Base-by-base conservation (phyloP, 1,139 yeast genomes). In the Blastobotrys ciferrii region DNA sequence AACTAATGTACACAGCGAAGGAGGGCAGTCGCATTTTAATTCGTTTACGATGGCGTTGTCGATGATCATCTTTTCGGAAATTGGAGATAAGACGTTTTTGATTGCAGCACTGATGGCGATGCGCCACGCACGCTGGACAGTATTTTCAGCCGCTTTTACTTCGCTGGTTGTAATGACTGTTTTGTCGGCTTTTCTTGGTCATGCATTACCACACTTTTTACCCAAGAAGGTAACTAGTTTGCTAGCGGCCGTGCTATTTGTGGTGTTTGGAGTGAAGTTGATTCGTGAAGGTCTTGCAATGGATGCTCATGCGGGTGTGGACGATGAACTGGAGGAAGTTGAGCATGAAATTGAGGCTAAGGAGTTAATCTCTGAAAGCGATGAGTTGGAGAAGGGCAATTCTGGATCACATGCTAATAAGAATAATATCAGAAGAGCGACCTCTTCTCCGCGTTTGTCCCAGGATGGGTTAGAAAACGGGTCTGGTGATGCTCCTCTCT, bases 51-150 rank as follows among this genome's bases (percentile, higher is more conserved):
- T 70, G 58, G 63, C 75, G 4, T 57, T 63, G 25, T 53, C 64
- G 48, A 92, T 92, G 98, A 92, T 92, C 63, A 72, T 87, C 38
- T 87, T 89, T 25, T 87, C 96, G 23, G 99, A 92, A 68, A 83
- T 94, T 53, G 98, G 98, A 50, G 99, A 92, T 68, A 94, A 92
- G 71, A 92, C 99, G 0, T 92, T 92, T 64, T 76, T 92, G 58
- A 89, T 94, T 59, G 97, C 98, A 25, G 98, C 98, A 2, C 76
- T 92, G 57, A 89, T 92, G 97, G 96, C 98, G 32, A 92, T 94
- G 98, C 85, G 87, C 64, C 84, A 89, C 69, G 80, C 91, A 18
- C 76, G 95, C 62, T 61, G 79, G 59, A 76, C 88, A 42, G 98
- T 92, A 14, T 91, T 92, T 63, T 75, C 89, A 9, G 82, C 97